Conservation (phyloP, 768 basidiomycete species). For the Imleria badia region DNA sequence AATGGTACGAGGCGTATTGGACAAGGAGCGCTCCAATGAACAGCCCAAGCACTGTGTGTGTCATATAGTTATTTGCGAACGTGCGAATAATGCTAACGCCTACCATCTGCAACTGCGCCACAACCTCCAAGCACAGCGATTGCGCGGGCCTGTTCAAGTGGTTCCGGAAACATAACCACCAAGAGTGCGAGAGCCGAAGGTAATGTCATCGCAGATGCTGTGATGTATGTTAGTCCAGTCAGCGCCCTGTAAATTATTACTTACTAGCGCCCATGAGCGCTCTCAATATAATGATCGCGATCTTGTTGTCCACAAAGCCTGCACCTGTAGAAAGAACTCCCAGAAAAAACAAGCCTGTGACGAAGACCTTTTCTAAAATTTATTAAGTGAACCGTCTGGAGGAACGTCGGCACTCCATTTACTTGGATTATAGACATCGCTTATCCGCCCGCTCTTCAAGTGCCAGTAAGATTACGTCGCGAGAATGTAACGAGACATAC, state of each 20-base stretch:
- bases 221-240: background rate
- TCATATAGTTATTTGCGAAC: background rate
- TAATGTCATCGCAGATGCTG: constrained; percentile 49
- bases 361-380: constrained; percentile 42
- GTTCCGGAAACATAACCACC: constrained; percentile 50
- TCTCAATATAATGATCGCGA: constrained; percentile 49
- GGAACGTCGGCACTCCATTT: constrained; percentile 13
- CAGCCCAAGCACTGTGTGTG: constrained; percentile 38
- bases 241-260: background rate
- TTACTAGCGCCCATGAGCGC: constrained; percentile 50
- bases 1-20: constrained; percentile 41
- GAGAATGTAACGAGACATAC: constrained; percentile 7
- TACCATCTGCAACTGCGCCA: constrained; percentile 47
- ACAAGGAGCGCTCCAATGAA: constrained; percentile 46
- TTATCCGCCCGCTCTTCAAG: constrained; percentile 26
- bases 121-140: constrained; percentile 47
- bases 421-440: constrained; percentile 34
- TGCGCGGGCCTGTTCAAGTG: constrained; percentile 45
- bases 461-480: constrained; percentile 7
- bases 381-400: constrained; percentile 30
- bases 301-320: constrained; percentile 48
- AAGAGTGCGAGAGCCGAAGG: constrained; percentile 52
- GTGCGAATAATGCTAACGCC: background rate
- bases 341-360: constrained; percentile 39
- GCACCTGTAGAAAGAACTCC: constrained; percentile 44